Evolutionary conservation across 768 basidiomycete species (phyloP).

Genomic region (Atractiella rhizophila): DNA sequence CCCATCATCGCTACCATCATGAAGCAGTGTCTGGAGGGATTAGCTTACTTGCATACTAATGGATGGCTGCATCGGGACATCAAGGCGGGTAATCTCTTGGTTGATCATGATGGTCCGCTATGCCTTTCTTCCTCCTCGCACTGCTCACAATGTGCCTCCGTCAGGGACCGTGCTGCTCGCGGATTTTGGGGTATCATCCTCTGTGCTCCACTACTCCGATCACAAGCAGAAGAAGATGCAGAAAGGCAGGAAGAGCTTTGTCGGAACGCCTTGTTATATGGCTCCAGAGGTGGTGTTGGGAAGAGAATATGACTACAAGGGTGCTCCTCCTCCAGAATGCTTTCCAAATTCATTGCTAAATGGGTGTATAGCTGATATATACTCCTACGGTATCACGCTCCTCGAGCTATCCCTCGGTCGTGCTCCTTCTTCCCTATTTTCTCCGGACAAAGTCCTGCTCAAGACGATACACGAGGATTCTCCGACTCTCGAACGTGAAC

Average conservation of each 20-base stretch:
- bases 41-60: slow-evolving; percentile 63
- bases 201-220: slow-evolving; percentile 40
- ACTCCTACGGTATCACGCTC: slow-evolving; percentile 91
- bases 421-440: slow-evolving; percentile 55
- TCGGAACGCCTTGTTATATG: slow-evolving; percentile 97
- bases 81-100: slow-evolving; percentile 77
- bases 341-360: not conserved
- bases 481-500: slow-evolving; percentile 48
- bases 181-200: slow-evolving; percentile 75
- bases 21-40: slow-evolving; percentile 61
- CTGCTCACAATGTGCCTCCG: slow-evolving; percentile 37
- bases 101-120: slow-evolving; percentile 58
- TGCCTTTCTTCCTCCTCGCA: slow-evolving; percentile 38
- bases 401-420: slow-evolving; percentile 66
- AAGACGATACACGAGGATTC: slow-evolving; percentile 58
- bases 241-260: slow-evolving; percentile 48
- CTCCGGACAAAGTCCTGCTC: slow-evolving; percentile 45
- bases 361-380: slow-evolving; percentile 49
- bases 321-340: not conserved
- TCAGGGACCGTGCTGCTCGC: slow-evolving; percentile 43
- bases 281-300: slow-evolving; percentile 78
- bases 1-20: slow-evolving; percentile 64
- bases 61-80: slow-evolving; percentile 75
- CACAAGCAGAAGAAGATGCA: not conserved
- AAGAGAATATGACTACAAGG: slow-evolving; percentile 39